Conservation (phyloP, 805 yeast genomes). For the Saturnispora ahearnii region DNA sequence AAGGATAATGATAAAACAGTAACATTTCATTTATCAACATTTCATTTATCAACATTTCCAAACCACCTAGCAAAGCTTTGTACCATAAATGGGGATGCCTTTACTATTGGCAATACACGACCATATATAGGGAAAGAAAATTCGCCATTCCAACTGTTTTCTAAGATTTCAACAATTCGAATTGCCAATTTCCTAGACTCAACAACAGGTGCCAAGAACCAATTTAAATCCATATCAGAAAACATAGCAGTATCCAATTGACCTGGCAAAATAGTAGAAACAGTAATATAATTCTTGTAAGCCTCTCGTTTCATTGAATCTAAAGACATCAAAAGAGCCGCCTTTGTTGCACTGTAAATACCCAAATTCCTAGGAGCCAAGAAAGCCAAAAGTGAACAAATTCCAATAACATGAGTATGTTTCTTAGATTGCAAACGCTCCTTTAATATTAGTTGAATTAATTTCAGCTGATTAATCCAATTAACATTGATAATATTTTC, state of each 20-base stretch:
- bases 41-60: constrained; percentile 27
- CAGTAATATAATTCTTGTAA: constrained; percentile 21
- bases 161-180: constrained; percentile 27
- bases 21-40: constrained; percentile 20
- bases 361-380: constrained; percentile 42
- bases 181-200: constrained; percentile 31
- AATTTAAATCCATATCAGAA: constrained; percentile 34
- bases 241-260: constrained; percentile 44
- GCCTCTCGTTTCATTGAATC: constrained; percentile 38
- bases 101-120: constrained; percentile 34
- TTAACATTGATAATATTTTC: constrained; percentile 32
- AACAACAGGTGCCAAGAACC: constrained; percentile 41
- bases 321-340: constrained; percentile 35
- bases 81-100: constrained; percentile 33
- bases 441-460: constrained; percentile 26
- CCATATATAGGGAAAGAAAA: constrained; percentile 41
- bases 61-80: constrained; percentile 25
- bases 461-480: constrained; percentile 34
- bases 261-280: constrained; percentile 40
- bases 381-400: constrained; percentile 40
- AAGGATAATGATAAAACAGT: background rate
- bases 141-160: constrained; percentile 34
- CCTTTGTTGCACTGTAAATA: constrained; percentile 41
- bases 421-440: constrained; percentile 14
- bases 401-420: constrained; percentile 31